Conservation (phyloP, 2,329 filamentous ascomycete species). For the Macrophomina pseudophaseolina region DNA sequence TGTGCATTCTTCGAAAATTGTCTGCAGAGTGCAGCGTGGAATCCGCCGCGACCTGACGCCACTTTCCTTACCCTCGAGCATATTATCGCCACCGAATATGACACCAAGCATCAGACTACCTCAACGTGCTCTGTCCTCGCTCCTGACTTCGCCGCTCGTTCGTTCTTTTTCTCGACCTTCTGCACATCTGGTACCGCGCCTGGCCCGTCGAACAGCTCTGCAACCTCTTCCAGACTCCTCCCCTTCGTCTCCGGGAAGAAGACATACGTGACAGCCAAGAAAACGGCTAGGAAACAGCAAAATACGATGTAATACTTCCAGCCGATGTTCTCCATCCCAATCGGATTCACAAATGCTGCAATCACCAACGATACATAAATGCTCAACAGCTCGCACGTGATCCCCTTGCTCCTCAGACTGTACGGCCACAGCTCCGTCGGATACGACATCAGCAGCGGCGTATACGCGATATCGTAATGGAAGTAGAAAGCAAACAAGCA, state of each 20-base stretch:
- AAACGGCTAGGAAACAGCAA: constrained; percentile 42
- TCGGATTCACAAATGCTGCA: constrained; percentile 28
- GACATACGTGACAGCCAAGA: constrained; percentile 30
- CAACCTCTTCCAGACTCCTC: constrained; percentile 33
- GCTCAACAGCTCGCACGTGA: constrained; percentile 30
- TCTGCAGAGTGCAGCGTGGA: background rate
- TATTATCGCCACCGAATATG: background rate
- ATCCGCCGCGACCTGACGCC: background rate
- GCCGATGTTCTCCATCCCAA: constrained; percentile 29
- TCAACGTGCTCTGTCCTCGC: constrained; percentile 16
- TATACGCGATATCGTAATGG: constrained; percentile 29
- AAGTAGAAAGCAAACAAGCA: constrained; percentile 27
- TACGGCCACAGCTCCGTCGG: constrained; percentile 54
- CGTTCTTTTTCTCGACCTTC: constrained; percentile 25
- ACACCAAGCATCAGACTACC: background rate
- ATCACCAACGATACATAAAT: constrained; percentile 24
- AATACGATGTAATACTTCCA: constrained; percentile 33
- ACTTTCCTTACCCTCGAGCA: background rate
- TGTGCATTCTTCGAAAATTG: no score
- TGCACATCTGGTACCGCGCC: constrained; percentile 28
- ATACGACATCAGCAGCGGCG: constrained; percentile 50
- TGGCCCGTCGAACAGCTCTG: constrained; percentile 30
- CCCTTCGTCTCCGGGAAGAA: constrained; percentile 36
- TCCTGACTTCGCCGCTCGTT: background rate
- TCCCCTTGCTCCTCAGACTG: constrained; percentile 52